Evolutionary conservation across 352 stramenopile genomes (phyloP).

Genomic region (Phytophthora pistaciae): DNA sequence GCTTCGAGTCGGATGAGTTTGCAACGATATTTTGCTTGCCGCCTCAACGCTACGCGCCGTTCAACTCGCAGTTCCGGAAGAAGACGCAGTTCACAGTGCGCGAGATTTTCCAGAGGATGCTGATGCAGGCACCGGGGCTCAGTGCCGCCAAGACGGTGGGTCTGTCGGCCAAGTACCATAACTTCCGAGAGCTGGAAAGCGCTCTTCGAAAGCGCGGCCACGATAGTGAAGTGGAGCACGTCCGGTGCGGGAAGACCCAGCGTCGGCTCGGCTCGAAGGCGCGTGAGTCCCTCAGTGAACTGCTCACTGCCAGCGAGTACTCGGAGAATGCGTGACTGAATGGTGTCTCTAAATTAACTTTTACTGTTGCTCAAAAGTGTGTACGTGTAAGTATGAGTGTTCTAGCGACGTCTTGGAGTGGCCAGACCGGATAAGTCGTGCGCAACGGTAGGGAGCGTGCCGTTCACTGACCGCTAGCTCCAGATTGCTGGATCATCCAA

Average conservation of each 20-base stretch:
- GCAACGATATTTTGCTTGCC: constrained; percentile 57
- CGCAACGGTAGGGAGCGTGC: too few species aligned
- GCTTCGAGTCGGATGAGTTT: constrained; percentile 24
- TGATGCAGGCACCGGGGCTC: constrained; percentile 75
- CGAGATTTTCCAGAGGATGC: constrained; percentile 88
- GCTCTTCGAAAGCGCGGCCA: constrained; percentile 45
- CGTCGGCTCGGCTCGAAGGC: constrained; percentile 54
- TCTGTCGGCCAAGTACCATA: constrained; percentile 53
- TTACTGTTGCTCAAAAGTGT: neutral
- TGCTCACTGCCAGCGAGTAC: constrained; percentile 50
- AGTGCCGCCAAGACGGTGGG: constrained; percentile 64
- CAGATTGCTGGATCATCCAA: too few species aligned
- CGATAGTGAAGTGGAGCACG: constrained; percentile 49
- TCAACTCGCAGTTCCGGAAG: constrained; percentile 84
- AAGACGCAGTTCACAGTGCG: constrained; percentile 73
- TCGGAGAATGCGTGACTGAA: constrained; percentile 24
- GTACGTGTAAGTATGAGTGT: too few species aligned
- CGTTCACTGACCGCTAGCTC: too few species aligned
- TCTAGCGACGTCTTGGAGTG: too few species aligned
- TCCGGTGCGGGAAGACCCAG: constrained; percentile 60
- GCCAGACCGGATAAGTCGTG: too few species aligned
- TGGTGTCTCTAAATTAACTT: neutral
- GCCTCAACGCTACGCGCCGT: constrained; percentile 56
- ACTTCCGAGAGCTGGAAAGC: constrained; percentile 56
- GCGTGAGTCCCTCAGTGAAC: constrained; percentile 37